Evolutionary conservation across 306 rosid species (phyloP).

Genomic region (Macrotyloma uniflorum): DNA sequence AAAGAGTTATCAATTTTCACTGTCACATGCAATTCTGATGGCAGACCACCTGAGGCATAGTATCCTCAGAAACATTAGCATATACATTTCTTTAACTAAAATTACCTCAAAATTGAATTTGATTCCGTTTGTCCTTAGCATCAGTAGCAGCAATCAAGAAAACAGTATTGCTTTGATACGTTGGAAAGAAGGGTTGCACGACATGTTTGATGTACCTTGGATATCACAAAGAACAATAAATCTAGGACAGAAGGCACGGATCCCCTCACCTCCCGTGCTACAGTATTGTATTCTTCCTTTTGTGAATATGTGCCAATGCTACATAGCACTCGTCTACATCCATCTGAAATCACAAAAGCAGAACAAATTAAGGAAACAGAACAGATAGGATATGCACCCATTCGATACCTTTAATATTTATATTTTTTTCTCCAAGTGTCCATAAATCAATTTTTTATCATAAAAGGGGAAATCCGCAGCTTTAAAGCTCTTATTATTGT

Average conservation of each 20-base stretch:
- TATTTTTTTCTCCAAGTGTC: no score
- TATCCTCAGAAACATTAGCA: not conserved
- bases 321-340: not conserved
- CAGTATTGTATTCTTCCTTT: not conserved
- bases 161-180: not conserved
- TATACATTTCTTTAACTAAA: not conserved
- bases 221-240: not conserved
- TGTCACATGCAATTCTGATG: not conserved
- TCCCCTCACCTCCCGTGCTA: conserved; percentile 7
- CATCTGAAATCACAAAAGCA: not conserved
- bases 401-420: not conserved
- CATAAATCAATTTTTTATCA: not conserved
- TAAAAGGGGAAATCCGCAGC: not conserved
- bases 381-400: not conserved
- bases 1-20: not conserved
- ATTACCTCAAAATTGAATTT: not conserved
- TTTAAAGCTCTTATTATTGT: no score
- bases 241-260: not conserved
- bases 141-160: not conserved
- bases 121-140: not conserved
- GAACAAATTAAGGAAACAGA: not conserved
- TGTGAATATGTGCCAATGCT: not conserved
- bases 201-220: not conserved
- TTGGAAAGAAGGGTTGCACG: not conserved
- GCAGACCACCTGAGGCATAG: not conserved